Evolutionary conservation across 1,284 basidiomycete genomes (phyloP).

Genomic region (Hymenochaete sp.): DNA sequence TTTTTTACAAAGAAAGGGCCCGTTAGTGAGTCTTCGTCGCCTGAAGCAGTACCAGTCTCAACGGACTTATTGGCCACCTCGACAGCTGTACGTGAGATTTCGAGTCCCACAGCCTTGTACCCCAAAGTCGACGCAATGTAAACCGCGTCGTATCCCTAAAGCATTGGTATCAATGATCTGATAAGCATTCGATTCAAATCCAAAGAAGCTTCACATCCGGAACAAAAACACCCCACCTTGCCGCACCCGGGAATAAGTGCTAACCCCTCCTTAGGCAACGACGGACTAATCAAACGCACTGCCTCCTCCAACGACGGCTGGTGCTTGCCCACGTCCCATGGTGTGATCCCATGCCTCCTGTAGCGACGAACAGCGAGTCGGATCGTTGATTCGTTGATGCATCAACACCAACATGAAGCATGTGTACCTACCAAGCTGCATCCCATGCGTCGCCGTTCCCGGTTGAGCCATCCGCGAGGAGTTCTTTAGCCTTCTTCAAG

Average conservation of each 20-base stretch:
- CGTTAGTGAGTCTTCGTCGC: too few species aligned
- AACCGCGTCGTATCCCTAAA: slow-evolving; percentile 59
- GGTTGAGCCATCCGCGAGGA: too few species aligned
- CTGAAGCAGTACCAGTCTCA: too few species aligned
- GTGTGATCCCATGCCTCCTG: slow-evolving; percentile 53
- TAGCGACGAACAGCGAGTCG: too few species aligned
- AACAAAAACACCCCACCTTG: slow-evolving; percentile 15
- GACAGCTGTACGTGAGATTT: slow-evolving; percentile 49
- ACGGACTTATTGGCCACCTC: slow-evolving; percentile 42
- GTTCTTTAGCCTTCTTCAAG: too few species aligned
- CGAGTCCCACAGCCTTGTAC: slow-evolving; percentile 43
- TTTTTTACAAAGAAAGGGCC: too few species aligned
- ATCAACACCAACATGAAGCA: too few species aligned
- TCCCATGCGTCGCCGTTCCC: too few species aligned
- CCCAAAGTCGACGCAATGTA: slow-evolving; percentile 44
- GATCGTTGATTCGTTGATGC: too few species aligned
- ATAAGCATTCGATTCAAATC: neutral
- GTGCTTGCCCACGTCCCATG: slow-evolving; percentile 52
- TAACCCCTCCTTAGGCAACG: slow-evolving; percentile 43
- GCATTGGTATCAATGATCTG: neutral
- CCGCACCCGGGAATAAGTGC: slow-evolving; percentile 71
- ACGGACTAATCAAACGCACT: slow-evolving; percentile 34
- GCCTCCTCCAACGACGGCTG: slow-evolving; percentile 51
- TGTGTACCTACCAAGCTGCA: too few species aligned
- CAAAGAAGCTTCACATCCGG: slow-evolving; percentile 20